Percentiles rank a stretch among this genome's conserved stretches.
phyloP scores from a whole-genome alignment of 1,139 yeast species.

The Kodamaea sp. region DNA sequence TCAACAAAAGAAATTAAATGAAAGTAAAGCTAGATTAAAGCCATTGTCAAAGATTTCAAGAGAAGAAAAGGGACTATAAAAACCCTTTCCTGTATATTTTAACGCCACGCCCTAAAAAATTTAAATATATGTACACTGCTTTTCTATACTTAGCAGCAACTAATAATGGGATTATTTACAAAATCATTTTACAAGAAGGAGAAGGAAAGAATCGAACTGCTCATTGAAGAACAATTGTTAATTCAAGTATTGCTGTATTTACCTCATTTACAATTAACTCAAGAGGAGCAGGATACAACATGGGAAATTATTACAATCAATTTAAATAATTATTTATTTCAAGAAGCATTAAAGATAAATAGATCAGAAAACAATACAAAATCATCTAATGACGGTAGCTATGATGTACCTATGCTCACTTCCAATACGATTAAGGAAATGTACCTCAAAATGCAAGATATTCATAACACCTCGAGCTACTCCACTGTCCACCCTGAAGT shows the following conservation, averaged over 20 bases:
- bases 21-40: slow-evolving; percentile 28
- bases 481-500: not conserved
- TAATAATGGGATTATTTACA: slow-evolving; percentile 1
- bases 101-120: too few relatives aligned
- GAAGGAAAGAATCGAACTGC: slow-evolving; percentile 22
- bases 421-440: slow-evolving; percentile 28
- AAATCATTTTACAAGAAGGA: slow-evolving; percentile 30
- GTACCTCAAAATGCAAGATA: slow-evolving; percentile 18
- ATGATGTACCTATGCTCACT: slow-evolving; percentile 30
- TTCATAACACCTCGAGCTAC: too few relatives aligned
- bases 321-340: slow-evolving; percentile 22
- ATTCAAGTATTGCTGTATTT: slow-evolving; percentile 28
- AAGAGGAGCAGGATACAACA: slow-evolving; percentile 23
- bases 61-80: slow-evolving; percentile 31
- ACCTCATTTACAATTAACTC: slow-evolving; percentile 32
- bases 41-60: slow-evolving; percentile 29
- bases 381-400: slow-evolving; percentile 7
- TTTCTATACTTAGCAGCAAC: not conserved
- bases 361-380: not conserved
- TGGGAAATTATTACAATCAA: slow-evolving; percentile 40
- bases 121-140: not conserved
- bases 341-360: slow-evolving; percentile 8
- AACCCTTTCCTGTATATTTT: not conserved
- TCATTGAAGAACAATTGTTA: slow-evolving; percentile 28
- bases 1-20: slow-evolving; percentile 23